phyloP scores from a whole-genome alignment of 2,329 filamentous ascomycete genomes.

The Cucurbitaria berberidis region DNA sequence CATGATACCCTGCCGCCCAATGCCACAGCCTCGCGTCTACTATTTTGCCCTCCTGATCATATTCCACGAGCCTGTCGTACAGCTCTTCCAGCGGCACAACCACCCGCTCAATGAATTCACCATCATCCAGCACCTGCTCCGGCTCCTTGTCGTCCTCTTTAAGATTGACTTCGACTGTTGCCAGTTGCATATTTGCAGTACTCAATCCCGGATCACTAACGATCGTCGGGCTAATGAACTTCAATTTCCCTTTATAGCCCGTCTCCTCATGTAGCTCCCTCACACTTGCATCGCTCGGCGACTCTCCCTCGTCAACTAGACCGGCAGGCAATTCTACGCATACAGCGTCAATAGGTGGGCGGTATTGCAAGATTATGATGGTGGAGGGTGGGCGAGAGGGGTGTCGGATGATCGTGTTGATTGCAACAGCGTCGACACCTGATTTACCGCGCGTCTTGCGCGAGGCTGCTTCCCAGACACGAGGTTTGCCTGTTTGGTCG shows the following conservation, averaged over 20 bases:
- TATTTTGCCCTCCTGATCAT: constrained; percentile 56
- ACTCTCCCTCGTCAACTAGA: constrained; percentile 64
- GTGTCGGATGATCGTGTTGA: constrained; percentile 61
- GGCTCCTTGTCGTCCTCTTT: constrained; percentile 58
- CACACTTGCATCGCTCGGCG: constrained; percentile 61
- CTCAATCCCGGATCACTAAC: constrained; percentile 69
- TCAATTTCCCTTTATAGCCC: constrained; percentile 62
- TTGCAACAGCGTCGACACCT: constrained; percentile 66
- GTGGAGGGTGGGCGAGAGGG: constrained; percentile 56
- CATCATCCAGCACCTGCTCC: constrained; percentile 65
- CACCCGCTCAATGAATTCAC: constrained; percentile 67
- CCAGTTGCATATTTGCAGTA: constrained; percentile 66
- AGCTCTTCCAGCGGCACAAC: constrained; percentile 63
- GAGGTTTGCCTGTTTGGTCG: constrained; percentile 54
- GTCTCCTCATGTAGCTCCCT: constrained; percentile 68
- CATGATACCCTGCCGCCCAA: constrained; percentile 65
- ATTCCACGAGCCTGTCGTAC: constrained; percentile 60
- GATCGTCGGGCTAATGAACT: constrained; percentile 67
- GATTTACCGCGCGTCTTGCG: constrained; percentile 61
- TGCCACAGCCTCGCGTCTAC: constrained; percentile 67
- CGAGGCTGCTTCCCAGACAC: constrained; percentile 58
- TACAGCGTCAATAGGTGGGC: constrained; percentile 64
- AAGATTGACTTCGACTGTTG: constrained; percentile 64
- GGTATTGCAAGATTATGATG: constrained; percentile 65
- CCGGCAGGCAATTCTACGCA: constrained; percentile 67